Percentiles rank a stretch among this genome's conserved stretches.
phyloP scores from a whole-genome alignment of 106 monocot species.

The Dendrobium huoshanense region DNA sequence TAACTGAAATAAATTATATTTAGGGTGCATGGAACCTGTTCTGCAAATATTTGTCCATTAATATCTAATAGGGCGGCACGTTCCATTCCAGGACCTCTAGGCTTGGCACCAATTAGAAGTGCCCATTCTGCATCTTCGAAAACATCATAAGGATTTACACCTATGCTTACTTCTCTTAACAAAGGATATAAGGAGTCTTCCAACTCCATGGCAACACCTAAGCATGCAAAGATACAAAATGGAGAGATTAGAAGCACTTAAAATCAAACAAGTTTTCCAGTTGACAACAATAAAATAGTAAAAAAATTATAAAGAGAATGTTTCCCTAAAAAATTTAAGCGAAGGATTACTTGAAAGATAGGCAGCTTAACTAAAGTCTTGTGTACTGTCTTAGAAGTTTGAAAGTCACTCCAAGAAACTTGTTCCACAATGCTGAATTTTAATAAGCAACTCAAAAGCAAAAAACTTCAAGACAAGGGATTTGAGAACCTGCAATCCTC shows the following conservation, averaged over 20 bases:
- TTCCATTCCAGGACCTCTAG: slow-evolving; percentile 97
- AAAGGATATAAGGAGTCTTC: slow-evolving; percentile 95
- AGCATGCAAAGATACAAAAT: neutral
- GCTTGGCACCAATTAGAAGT: slow-evolving; percentile 86
- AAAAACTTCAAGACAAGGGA: too few relatives aligned
- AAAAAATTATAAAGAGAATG: neutral
- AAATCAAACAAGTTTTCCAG: neutral
- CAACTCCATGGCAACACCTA: slow-evolving; percentile 97
- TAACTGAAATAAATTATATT: neutral
- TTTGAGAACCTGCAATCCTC: too few relatives aligned
- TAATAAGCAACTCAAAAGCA: too few relatives aligned
- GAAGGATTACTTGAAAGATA: neutral
- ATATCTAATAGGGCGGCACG: slow-evolving; percentile 90
- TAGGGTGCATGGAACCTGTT: slow-evolving; percentile 39
- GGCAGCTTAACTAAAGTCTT: too few relatives aligned
- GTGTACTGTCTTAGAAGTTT: too few relatives aligned
- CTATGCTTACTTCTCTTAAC: slow-evolving; percentile 87
- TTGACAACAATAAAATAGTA: neutral
- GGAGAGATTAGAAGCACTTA: neutral
- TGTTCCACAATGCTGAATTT: too few relatives aligned
- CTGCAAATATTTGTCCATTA: slow-evolving; percentile 93
- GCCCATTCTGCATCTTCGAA: slow-evolving; percentile 95
- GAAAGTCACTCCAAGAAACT: too few relatives aligned
- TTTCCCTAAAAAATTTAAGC: neutral
- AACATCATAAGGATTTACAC: slow-evolving; percentile 76